Evolutionary conservation across 1,284 basidiomycete species (phyloP), one percentile per base, ranked within the genome.

Genomic region (Coniophora puteana): DNA sequence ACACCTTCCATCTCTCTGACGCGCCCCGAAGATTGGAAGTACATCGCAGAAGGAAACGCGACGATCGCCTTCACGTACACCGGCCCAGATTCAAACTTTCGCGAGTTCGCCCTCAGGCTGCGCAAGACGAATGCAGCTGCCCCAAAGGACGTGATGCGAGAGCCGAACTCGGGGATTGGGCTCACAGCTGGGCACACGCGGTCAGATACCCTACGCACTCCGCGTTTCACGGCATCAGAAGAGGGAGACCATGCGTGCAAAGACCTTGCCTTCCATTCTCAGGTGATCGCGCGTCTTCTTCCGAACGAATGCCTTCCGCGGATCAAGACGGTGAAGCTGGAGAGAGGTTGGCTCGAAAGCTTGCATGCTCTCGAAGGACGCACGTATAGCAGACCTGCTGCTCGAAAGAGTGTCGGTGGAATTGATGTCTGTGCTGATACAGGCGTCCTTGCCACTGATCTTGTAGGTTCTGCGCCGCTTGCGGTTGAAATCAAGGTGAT

Each of bases 21-120:
- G 8, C 58, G 55, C 14, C 74, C 82, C 0, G 51, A 58, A 5
- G 69, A 91, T 57, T 95, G 92, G 93, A 66, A 61, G 45, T 96
- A 95, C 57, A 67, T 92, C 22, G 82, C 89, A 1, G 93, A 95
- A 64, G 93, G 93, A 12, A 89, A 88, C n/a, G 85, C 89, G 8
- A 87, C 89, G 8, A 79, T 91, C 49, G 89, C 95, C 17, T 90
- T 92, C 62, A 80, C 84, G 7, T 94, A 93, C 57, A 53, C 57
- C 10, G 89, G 90, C 0, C 64, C 24, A 57, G 12, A 61, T 43
- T 59, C 69, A 3, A 47, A 58, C 2, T 85, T 87, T 54, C 62
- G 71, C 35, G 76, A 78, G 6, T 86, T 69, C 29, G 84, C 86
- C 1, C 69, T 96, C 23, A 77, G 92, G 8, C 66, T 94, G 33